Base-by-base conservation (phyloP, 2,329 filamentous ascomycete genomes). In the Catunica adiposa region DNA sequence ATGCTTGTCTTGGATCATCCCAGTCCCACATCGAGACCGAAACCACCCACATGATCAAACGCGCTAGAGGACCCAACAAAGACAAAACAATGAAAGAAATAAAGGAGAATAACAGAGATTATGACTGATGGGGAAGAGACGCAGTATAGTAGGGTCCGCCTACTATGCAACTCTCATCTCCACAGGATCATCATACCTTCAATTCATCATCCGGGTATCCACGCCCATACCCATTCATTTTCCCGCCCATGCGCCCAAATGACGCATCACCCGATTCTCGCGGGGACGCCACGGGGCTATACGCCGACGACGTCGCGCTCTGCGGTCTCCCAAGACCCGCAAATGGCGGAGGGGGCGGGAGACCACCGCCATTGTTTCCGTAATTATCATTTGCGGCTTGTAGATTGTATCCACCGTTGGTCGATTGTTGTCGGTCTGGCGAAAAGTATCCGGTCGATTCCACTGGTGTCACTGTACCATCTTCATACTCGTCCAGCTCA, bases 401-500 rank as follows among this genome's bases (percentile, higher is more conserved):
- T 15, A 54, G 25, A n/a, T 55, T 54, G n/a, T 58, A 58, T 17
- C 20, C 56, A 15, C 47, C 52, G 37, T 58, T 52, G 11, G 31
- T 53, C 15, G 64, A 64, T 29, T 61, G 61, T 47, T 67, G 68
- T 59, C 62, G 66, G 7, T 69, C 74, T 59, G 73, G 79, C 54
- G 73, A 85, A 66, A 86, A 84, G 69, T 85, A 86, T 17, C 79
- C 79, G 1, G 77, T 77, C 5, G 80, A 82, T 57, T 85, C 82
- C 42, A 83, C 75, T 0, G 83, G 81, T 4, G 79, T 80, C 8
- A 79, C 68, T 7, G 75, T 76, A 53, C 77, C 79, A 54, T 88
- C 83, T 53, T 88, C 83, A 9, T 88, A 84, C 22, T 85, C 80
- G 55, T 88, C 84, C n/a, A 92, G 70, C 63, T 94, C 86, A 48